Conservation (phyloP, 2,329 filamentous ascomycete species). For the Fusarium mundagurra region DNA sequence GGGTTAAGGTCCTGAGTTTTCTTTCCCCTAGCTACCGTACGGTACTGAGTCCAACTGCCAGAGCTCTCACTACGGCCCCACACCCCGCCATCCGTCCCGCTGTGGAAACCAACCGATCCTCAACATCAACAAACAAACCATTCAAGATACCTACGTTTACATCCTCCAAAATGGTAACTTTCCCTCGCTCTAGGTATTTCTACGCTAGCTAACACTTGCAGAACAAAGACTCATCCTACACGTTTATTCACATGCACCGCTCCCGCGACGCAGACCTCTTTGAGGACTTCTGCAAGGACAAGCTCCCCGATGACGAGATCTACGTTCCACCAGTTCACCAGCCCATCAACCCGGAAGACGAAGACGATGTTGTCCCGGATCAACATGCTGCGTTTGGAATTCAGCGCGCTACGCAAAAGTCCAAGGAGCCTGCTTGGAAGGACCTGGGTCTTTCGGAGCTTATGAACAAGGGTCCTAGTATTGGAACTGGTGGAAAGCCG, state of each 20-base stretch:
- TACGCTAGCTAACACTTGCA: conserved; percentile 42
- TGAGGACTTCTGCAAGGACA: conserved; percentile 78
- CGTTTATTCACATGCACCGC: conserved; percentile 78
- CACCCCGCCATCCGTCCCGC: conserved; percentile 25
- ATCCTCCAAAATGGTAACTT: conserved; percentile 13
- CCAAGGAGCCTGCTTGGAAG: conserved; percentile 78
- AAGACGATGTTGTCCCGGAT: conserved; percentile 88
- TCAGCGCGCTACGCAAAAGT: conserved; percentile 78
- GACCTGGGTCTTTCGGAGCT: conserved; percentile 78
- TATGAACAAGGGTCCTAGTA: conserved; percentile 69
- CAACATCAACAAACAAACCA: conserved; percentile 27
- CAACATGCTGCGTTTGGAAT: conserved; percentile 91
- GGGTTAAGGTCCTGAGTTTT: no score
- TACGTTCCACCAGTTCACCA: conserved; percentile 83
- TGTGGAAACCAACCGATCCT: conserved; percentile 4
- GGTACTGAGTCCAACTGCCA: neutral
- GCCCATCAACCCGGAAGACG: conserved; percentile 86
- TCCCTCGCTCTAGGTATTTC: no score
- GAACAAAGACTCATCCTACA: conserved; percentile 80
- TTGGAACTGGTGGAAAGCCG: conserved; percentile 34
- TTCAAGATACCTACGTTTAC: neutral
- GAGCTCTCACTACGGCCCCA: conserved; percentile 14
- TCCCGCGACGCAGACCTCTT: conserved; percentile 80
- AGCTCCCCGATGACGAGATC: conserved; percentile 79
- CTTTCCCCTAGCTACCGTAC: neutral